A percentile compares a stretch with the other conserved stretches of the same genome.
These are phyloP conservation scores for Takakia lepidozioides DNA, from an alignment of 225 moss, liverwort and hornwort genomes.

Conservation along the genomic window DNA sequence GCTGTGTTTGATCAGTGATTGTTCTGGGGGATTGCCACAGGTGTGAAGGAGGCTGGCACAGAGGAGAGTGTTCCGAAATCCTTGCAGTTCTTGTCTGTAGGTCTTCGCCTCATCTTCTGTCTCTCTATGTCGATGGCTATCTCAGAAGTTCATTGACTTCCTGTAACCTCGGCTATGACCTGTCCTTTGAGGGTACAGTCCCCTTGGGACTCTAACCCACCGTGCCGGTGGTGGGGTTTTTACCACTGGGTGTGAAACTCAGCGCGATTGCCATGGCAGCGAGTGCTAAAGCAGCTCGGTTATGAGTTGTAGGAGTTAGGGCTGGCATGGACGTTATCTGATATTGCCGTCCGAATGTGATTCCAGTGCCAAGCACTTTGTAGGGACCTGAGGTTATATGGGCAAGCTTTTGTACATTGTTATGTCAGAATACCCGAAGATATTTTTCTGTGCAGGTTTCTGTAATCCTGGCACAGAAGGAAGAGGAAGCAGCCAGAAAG, in stretches of 20 bases:
- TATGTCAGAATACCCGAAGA: neutral
- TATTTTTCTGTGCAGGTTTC: conserved; percentile 30
- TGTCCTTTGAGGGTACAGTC: neutral
- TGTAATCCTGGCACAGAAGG: conserved; percentile 33
- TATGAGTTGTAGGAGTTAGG: too few species aligned
- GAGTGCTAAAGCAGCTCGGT: too few species aligned
- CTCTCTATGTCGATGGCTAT: neutral
- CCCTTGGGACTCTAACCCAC: neutral
- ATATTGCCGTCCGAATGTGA: neutral
- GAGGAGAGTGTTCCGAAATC: conserved; percentile 38
- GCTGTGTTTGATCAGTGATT: neutral
- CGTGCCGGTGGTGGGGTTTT: neutral
- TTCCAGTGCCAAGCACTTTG: neutral
- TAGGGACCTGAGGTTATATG: neutral
- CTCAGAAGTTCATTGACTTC: neutral
- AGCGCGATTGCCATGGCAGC: too few species aligned
- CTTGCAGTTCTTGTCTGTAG: conserved; percentile 45
- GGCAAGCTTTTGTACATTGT: too few species aligned
- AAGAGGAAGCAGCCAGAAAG: conserved; percentile 29
- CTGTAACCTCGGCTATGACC: too few species aligned
- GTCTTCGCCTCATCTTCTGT: neutral
- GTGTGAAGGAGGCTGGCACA: conserved; percentile 43
- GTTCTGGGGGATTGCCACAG: conserved; percentile 8
- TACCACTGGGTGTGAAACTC: too few species aligned
- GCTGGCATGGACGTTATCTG: too few species aligned